These are phyloP conservation scores for Tetragonia tetragonoides DNA, from an alignment of 148 eudicot genomes.

Conservation along the genomic window DNA sequence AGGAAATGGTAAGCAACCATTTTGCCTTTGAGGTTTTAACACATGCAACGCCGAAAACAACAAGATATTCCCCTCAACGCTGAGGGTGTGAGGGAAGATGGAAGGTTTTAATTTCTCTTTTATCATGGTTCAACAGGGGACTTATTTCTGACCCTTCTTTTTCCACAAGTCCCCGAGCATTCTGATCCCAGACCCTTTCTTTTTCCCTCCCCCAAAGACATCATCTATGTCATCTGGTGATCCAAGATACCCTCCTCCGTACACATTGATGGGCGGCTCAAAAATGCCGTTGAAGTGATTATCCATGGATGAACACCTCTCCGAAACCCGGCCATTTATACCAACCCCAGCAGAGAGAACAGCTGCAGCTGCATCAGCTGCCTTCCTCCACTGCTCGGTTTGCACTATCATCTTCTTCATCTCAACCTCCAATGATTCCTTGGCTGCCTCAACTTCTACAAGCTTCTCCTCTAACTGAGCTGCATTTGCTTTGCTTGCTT, in stretches of 20 bases:
- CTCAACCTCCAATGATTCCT: conserved; percentile 59
- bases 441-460: conserved; percentile 40
- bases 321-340: conserved; percentile 51
- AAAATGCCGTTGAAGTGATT: conserved; percentile 49
- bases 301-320: conserved; percentile 86
- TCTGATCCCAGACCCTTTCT: conserved; percentile 66
- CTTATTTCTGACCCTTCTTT: conserved; percentile 75
- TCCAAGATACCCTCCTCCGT: conserved; percentile 47
- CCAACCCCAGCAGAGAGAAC: conserved; percentile 63
- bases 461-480: conserved; percentile 43
- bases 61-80: too few relatives aligned
- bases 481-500: conserved; percentile 37
- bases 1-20: conserved; percentile 42
- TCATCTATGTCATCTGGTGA: conserved; percentile 65
- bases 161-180: conserved; percentile 94
- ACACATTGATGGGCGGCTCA: conserved; percentile 38
- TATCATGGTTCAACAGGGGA: background rate
- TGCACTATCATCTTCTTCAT: conserved; percentile 88
- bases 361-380: conserved; percentile 86
- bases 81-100: too few relatives aligned
- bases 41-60: background rate
- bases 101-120: background rate
- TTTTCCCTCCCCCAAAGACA: conserved; percentile 58
- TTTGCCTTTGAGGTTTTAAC: background rate
- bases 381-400: conserved; percentile 98